Conservation (phyloP, 176 grass and related monocot species). For the Raddia distichophylla region DNA sequence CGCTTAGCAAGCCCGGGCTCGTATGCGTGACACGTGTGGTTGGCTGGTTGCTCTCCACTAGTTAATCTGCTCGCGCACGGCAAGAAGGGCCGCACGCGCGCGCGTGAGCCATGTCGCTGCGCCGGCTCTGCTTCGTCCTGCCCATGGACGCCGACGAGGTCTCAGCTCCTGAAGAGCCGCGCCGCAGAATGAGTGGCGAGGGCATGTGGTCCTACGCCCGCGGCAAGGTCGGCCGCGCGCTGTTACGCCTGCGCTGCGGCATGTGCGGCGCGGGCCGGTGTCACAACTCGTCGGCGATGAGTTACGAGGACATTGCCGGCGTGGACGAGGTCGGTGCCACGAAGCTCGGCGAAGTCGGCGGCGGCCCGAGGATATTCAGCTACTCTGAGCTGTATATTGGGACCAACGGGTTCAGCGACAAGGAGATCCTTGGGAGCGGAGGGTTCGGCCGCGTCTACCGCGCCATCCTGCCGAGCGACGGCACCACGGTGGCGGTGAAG, state of each 20-base stretch:
- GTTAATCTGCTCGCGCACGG: background rate
- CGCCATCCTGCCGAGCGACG: slow-evolving; percentile 77
- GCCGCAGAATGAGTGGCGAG: background rate
- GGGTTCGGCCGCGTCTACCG: slow-evolving; percentile 79
- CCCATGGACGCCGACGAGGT: slow-evolving; percentile 48
- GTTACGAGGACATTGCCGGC: slow-evolving; percentile 53
- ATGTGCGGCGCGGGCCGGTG: background rate
- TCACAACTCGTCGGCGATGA: background rate
- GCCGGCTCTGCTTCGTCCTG: slow-evolving; percentile 41
- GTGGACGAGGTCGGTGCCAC: slow-evolving; percentile 8
- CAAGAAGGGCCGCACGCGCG: too few species aligned
- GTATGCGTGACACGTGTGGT: slow-evolving; percentile 10
- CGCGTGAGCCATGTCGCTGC: slow-evolving; percentile 23
- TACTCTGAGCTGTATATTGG: slow-evolving; percentile 91
- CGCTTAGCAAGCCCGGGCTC: background rate
- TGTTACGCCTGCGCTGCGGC: slow-evolving; percentile 33
- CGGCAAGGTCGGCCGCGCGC: background rate
- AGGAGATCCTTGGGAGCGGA: slow-evolving; percentile 75
- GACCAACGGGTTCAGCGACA: slow-evolving; percentile 74
- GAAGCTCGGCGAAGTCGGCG: slow-evolving; percentile 19
- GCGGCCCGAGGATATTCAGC: slow-evolving; percentile 73
- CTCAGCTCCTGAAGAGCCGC: background rate
- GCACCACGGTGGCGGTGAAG: slow-evolving; percentile 83
- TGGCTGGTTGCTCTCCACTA: background rate
- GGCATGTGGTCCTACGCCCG: slow-evolving; percentile 19